Conservation (phyloP, 208 protist species). For the Porcisia deanei region DNA sequence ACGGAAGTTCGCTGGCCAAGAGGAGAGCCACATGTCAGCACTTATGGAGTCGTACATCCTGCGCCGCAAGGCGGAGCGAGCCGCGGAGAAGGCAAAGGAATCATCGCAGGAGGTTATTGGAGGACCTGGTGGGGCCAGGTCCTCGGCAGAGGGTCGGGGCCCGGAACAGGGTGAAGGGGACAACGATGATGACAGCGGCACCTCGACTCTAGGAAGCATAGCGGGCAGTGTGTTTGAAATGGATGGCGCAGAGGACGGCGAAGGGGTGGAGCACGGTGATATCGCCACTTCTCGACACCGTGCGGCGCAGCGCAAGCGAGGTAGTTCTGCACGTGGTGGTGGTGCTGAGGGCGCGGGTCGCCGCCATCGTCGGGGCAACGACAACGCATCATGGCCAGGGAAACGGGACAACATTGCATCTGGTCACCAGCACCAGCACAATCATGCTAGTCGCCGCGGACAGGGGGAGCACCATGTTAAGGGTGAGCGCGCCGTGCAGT, state of each 20-base stretch:
- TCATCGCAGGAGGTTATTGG: slow-evolving; percentile 21
- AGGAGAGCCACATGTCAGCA: slow-evolving; percentile 77
- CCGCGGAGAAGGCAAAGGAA: slow-evolving; percentile 43
- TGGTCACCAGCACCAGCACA: background rate
- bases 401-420: background rate
- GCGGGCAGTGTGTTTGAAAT: slow-evolving; percentile 22
- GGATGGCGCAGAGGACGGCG: slow-evolving; percentile 1
- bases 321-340: background rate
- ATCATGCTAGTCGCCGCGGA: slow-evolving; percentile 1
- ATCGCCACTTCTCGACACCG: slow-evolving; percentile 4
- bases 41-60: slow-evolving; percentile 88
- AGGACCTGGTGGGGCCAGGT: slow-evolving; percentile 9
- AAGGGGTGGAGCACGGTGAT: slow-evolving; percentile 12
- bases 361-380: background rate
- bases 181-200: background rate
- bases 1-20: slow-evolving; percentile 57
- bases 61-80: slow-evolving; percentile 76
- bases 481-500: slow-evolving; percentile 1
- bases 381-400: background rate
- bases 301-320: slow-evolving; percentile 7
- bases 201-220: slow-evolving; percentile 12
- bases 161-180: slow-evolving; percentile 7
- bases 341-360: background rate
- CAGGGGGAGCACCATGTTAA: background rate
- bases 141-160: slow-evolving; percentile 13